These are phyloP conservation scores for Coemansia sp. DNA, from an alignment of 192 early-diverging fungal genomes.

Conservation along the genomic window DNA sequence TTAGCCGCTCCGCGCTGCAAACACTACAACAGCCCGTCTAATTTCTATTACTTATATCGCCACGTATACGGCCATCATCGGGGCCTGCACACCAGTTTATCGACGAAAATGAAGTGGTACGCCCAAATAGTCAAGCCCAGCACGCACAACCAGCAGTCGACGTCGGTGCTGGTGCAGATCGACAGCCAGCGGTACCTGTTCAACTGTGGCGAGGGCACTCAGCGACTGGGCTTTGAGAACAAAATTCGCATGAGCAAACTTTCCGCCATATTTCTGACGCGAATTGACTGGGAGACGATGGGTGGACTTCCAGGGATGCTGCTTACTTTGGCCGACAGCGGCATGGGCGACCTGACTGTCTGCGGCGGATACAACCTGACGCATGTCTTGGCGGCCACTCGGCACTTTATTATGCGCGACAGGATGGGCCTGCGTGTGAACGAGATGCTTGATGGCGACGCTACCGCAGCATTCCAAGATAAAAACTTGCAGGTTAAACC, in stretches of 20 bases:
- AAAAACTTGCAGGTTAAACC: slow-evolving; percentile 67
- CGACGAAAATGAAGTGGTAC: slow-evolving; percentile 59
- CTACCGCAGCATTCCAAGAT: slow-evolving; percentile 57
- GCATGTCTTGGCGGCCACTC: slow-evolving; percentile 73
- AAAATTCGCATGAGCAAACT: slow-evolving; percentile 71
- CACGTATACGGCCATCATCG: neutral
- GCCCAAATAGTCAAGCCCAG: slow-evolving; percentile 60
- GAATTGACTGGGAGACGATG: slow-evolving; percentile 79
- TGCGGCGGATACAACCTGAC: slow-evolving; percentile 79
- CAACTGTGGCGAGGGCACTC: slow-evolving; percentile 91
- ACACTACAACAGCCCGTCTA: neutral
- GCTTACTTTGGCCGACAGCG: slow-evolving; percentile 79
- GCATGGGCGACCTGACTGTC: slow-evolving; percentile 61
- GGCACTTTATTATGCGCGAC: slow-evolving; percentile 76
- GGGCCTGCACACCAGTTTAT: slow-evolving; percentile 25
- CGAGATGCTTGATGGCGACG: slow-evolving; percentile 58
- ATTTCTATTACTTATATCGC: neutral
- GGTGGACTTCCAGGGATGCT: slow-evolving; percentile 95
- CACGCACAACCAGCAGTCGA: slow-evolving; percentile 56
- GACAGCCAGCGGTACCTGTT: slow-evolving; percentile 80
- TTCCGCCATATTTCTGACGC: slow-evolving; percentile 76
- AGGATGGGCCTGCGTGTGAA: slow-evolving; percentile 58
- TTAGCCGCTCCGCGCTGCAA: slow-evolving; percentile 1
- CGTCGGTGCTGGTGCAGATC: slow-evolving; percentile 77
- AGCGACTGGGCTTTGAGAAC: slow-evolving; percentile 82